A percentile compares a stretch with the other conserved stretches of the same genome.
phyloP scores from a whole-genome alignment of 805 yeast species.

The Zygoascus biomembranicola region DNA sequence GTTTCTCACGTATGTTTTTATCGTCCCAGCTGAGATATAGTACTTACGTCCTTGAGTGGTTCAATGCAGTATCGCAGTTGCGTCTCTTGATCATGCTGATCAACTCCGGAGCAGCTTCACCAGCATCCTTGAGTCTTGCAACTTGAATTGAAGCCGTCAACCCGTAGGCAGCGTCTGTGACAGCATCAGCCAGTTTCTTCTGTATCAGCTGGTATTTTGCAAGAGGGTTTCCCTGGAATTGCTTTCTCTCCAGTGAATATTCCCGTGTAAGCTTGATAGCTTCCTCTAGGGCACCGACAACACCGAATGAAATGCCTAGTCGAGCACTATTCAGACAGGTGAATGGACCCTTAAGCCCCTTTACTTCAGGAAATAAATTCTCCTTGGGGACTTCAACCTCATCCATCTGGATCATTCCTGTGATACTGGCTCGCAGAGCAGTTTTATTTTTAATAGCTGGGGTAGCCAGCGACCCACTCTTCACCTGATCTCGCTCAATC shows the following conservation, averaged over 20 bases:
- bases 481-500: constrained; percentile 29
- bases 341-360: constrained; percentile 38
- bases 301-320: constrained; percentile 38
- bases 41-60: constrained; percentile 25
- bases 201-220: constrained; percentile 36
- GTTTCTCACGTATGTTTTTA: background rate
- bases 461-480: constrained; percentile 29
- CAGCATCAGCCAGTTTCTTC: constrained; percentile 36
- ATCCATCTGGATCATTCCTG: constrained; percentile 38
- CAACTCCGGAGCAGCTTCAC: constrained; percentile 34
- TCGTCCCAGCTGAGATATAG: background rate
- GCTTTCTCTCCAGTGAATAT: constrained; percentile 34
- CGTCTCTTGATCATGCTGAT: constrained; percentile 37
- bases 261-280: constrained; percentile 30
- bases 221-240: constrained; percentile 32
- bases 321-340: constrained; percentile 37
- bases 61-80: constrained; percentile 36
- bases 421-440: constrained; percentile 34
- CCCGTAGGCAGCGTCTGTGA: constrained; percentile 34
- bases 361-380: constrained; percentile 31
- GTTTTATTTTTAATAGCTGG: constrained; percentile 34
- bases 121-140: constrained; percentile 34
- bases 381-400: constrained; percentile 37
- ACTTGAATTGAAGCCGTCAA: constrained; percentile 33
- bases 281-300: constrained; percentile 37